Evolutionary conservation across 176 grass and related monocot genomes (phyloP).

Genomic region (Zea luxurians): DNA sequence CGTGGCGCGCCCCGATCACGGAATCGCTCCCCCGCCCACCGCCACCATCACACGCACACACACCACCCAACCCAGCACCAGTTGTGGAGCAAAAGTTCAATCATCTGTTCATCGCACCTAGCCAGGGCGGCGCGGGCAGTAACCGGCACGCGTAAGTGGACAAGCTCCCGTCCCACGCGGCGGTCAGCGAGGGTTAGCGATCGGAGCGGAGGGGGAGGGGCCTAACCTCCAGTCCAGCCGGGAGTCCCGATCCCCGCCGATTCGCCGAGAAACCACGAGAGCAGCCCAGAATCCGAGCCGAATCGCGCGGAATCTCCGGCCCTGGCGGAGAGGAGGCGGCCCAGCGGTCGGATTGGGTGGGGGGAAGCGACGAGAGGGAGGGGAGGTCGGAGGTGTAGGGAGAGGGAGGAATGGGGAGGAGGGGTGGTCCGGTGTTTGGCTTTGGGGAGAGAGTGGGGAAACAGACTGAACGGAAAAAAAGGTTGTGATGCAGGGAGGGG

Average conservation of each 20-base stretch:
- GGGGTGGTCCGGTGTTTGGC: conserved; percentile 23
- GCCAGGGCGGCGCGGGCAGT: neutral
- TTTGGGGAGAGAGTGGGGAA: conserved; percentile 12
- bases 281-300: conserved; percentile 32
- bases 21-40: neutral
- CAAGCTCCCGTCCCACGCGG: neutral
- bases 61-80: neutral
- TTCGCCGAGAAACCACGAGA: conserved; percentile 13
- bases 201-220: neutral
- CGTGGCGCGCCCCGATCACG: conserved; percentile 24
- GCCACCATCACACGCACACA: no score
- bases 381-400: neutral
- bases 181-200: conserved; percentile 16
- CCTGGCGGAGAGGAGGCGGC: neutral
- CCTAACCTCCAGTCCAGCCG: conserved; percentile 32
- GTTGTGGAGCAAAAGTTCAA: neutral
- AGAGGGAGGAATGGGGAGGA: neutral
- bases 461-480: conserved; percentile 21
- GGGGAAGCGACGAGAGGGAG: conserved; percentile 30
- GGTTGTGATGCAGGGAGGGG: no score
- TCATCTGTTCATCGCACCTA: conserved; percentile 29
- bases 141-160: neutral
- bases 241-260: conserved; percentile 40
- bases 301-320: conserved; percentile 20
- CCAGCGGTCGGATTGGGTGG: conserved; percentile 28